Percentiles rank a stretch among this genome's conserved stretches.
Evolutionary conservation across 2,329 filamentous ascomycete genomes (phyloP).

Genomic region (Sclerotinia spermophila): DNA sequence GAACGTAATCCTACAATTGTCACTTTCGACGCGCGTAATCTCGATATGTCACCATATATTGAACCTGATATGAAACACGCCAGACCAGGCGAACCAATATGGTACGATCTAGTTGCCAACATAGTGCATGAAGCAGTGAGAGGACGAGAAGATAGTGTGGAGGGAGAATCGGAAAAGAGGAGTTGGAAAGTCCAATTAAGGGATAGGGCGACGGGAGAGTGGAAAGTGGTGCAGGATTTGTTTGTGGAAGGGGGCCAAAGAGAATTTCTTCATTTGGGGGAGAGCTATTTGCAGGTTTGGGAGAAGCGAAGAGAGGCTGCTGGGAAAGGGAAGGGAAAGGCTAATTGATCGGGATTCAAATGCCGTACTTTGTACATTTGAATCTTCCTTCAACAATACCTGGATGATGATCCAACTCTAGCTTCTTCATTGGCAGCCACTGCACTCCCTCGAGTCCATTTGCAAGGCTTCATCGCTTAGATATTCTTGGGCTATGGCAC

Average conservation of each 20-base stretch:
- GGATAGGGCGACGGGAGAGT: slow-evolving; percentile 71
- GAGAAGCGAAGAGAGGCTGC: slow-evolving; percentile 65
- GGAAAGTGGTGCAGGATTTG: slow-evolving; percentile 93
- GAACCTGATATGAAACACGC: slow-evolving; percentile 75
- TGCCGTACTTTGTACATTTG: not conserved
- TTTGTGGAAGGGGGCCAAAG: slow-evolving; percentile 86
- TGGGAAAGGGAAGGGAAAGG: slow-evolving; percentile 24
- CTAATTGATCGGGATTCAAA: not conserved
- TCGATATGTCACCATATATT: slow-evolving; percentile 88
- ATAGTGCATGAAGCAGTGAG: slow-evolving; percentile 83
- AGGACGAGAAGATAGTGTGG: slow-evolving; percentile 73
- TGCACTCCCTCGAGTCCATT: not conserved
- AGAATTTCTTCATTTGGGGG: slow-evolving; percentile 86
- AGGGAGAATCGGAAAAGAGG: slow-evolving; percentile 83
- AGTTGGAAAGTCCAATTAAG: slow-evolving; percentile 91
- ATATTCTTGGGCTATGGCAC: not conserved
- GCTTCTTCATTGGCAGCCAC: not conserved
- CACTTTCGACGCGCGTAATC: slow-evolving; percentile 80
- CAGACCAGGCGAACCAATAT: slow-evolving; percentile 74
- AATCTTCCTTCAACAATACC: not conserved
- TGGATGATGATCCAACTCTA: not conserved
- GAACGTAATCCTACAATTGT: slow-evolving; percentile 98
- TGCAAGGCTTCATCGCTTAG: not conserved
- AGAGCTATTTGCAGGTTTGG: slow-evolving; percentile 96
- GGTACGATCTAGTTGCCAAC: slow-evolving; percentile 95